Evolutionary conservation across 1,284 basidiomycete species (phyloP).

Genomic region (Cutaneotrichosporon mucoides): DNA sequence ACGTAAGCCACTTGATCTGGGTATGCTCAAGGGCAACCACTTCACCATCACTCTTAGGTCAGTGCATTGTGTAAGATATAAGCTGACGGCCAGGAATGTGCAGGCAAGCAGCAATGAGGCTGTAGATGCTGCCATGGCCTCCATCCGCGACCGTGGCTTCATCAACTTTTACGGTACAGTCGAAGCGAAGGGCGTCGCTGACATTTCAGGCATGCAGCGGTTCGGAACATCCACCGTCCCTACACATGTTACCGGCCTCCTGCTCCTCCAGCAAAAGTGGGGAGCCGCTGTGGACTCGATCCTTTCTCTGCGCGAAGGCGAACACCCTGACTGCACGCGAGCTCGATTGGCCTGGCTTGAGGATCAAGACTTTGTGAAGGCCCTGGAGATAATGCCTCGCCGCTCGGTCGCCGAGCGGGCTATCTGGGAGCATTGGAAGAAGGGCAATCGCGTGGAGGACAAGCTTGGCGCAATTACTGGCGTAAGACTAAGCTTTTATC

Average conservation of each 20-base stretch:
- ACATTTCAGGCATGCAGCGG: conserved; percentile 80
- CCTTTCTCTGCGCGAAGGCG: conserved; percentile 74
- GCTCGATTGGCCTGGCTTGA: conserved; percentile 79
- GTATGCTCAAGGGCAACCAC: conserved; percentile 91
- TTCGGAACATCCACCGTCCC: conserved; percentile 96
- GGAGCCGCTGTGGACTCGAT: conserved; percentile 77
- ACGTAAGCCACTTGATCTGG: conserved; percentile 76
- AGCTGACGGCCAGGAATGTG: conserved; percentile 61
- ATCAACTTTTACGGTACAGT: conserved; percentile 90
- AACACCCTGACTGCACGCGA: conserved; percentile 76
- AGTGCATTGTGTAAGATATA: conserved; percentile 21
- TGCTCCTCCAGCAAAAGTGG: conserved; percentile 85
- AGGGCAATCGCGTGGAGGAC: conserved; percentile 74
- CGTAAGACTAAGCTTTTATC: conserved; percentile 51
- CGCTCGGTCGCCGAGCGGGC: conserved; percentile 87
- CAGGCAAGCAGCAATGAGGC: conserved; percentile 66
- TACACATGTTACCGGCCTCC: conserved; percentile 88
- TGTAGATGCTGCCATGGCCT: conserved; percentile 72
- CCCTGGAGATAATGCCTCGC: conserved; percentile 76
- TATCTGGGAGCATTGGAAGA: conserved; percentile 83
- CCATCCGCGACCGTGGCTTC: conserved; percentile 79
- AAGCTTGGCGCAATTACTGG: conserved; percentile 79
- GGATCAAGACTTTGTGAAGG: conserved; percentile 69
- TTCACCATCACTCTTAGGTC: conserved; percentile 92
- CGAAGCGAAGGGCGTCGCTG: background rate